These are phyloP conservation scores for Liquidambar formosana DNA, from an alignment of 164 flowering plant genomes.

Conservation along the genomic window DNA sequence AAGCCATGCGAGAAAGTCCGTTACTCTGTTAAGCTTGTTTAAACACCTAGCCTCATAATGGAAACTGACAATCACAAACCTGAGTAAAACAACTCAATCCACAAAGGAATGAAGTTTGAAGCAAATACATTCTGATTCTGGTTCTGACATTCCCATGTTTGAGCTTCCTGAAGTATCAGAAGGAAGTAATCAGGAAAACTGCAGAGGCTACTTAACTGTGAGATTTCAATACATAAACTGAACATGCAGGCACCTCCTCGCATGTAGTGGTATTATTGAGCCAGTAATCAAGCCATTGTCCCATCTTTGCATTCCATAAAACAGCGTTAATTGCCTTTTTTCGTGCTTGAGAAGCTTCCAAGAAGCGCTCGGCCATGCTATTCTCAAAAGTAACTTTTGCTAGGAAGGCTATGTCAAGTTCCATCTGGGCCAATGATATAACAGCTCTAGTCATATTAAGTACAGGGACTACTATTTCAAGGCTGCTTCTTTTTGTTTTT, in stretches of 20 bases:
- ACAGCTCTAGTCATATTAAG: background rate
- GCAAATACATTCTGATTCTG: slow-evolving; percentile 71
- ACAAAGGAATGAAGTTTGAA: slow-evolving; percentile 84
- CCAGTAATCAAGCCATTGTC: slow-evolving; percentile 98
- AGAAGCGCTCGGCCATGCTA: slow-evolving; percentile 32
- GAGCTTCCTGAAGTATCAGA: slow-evolving; percentile 41
- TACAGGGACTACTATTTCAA: background rate
- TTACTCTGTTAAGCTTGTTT: too few species aligned
- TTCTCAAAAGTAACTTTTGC: slow-evolving; percentile 54
- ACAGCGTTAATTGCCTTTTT: slow-evolving; percentile 53
- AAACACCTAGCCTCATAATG: background rate
- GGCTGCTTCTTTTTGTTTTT: too few species aligned
- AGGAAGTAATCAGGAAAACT: background rate
- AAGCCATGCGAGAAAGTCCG: too few species aligned
- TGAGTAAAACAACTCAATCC: slow-evolving; percentile 67
- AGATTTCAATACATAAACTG: background rate
- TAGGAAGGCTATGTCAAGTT: slow-evolving; percentile 72
- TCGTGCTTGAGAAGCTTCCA: slow-evolving; percentile 57
- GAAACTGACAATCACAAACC: slow-evolving; percentile 32
- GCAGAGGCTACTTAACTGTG: background rate
- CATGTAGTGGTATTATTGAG: slow-evolving; percentile 26
- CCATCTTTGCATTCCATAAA: slow-evolving; percentile 73
- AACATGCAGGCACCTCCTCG: slow-evolving; percentile 28
- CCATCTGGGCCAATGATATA: slow-evolving; percentile 62
- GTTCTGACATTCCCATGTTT: slow-evolving; percentile 50